Percentiles rank a stretch among this genome's conserved stretches.
phyloP scores from a whole-genome alignment of 306 rosid genomes.

The Ceratonia siliqua region DNA sequence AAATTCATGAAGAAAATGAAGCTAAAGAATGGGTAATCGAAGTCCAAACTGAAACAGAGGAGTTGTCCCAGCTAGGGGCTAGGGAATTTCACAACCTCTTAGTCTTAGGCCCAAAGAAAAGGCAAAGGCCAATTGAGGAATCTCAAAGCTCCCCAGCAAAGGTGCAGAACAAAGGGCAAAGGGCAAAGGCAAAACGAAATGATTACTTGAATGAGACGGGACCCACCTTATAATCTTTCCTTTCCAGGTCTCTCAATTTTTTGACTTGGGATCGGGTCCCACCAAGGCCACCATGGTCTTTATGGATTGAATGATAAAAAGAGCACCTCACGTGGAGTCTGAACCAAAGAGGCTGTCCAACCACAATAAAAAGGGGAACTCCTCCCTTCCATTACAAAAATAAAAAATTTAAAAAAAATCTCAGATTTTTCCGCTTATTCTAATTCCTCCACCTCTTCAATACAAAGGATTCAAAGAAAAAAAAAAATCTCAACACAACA shows the following conservation, averaged over 20 bases:
- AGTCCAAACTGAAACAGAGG: neutral
- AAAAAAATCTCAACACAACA: conserved; percentile 38
- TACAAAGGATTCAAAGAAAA: neutral
- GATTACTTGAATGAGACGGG: conserved; percentile 68
- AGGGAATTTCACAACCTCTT: conserved; percentile 28
- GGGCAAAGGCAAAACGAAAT: conserved; percentile 61
- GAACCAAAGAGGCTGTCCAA: conserved; percentile 90
- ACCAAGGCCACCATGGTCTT: conserved; percentile 70
- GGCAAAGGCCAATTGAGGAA: conserved; percentile 31
- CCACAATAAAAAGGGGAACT: conserved; percentile 68
- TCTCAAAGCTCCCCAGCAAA: conserved; percentile 51
- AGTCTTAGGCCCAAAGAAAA: conserved; percentile 15
- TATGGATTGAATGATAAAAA: conserved; percentile 86
- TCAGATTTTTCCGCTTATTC: neutral
- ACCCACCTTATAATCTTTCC: conserved; percentile 58
- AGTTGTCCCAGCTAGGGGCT: neutral
- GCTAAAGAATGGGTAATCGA: neutral
- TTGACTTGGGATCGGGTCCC: conserved; percentile 82
- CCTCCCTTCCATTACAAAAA: neutral
- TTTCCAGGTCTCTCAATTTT: conserved; percentile 59
- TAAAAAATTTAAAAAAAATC: neutral
- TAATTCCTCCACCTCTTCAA: neutral
- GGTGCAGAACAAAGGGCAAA: conserved; percentile 57
- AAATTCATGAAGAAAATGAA: neutral
- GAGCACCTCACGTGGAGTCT: conserved; percentile 99